Percentiles rank a stretch among this genome's conserved stretches.
Conservation (phyloP, 352 stramenopile genomes). For the Globisporangium cylindrosporum region DNA sequence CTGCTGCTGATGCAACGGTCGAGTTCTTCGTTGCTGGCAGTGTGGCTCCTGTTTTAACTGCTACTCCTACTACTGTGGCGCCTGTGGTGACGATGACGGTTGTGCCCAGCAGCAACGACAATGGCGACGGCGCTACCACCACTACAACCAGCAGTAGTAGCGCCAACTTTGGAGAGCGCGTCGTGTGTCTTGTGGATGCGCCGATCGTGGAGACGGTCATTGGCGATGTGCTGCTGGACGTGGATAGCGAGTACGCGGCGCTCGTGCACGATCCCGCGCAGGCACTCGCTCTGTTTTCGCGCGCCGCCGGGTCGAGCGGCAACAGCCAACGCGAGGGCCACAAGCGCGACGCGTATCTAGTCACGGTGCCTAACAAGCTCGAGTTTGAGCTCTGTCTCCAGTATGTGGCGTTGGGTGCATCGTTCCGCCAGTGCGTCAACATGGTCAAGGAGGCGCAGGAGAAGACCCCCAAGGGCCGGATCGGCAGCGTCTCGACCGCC, state of each 20-base stretch:
- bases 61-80: not conserved
- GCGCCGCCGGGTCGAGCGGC: not conserved
- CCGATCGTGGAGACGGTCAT: constrained; percentile 20
- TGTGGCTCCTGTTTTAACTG: not conserved
- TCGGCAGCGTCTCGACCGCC: not conserved
- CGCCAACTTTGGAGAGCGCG: not conserved
- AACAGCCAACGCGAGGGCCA: not conserved
- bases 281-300: constrained; percentile 7
- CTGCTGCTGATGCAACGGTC: not conserved
- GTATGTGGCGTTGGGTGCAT: constrained; percentile 8
- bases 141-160: not conserved
- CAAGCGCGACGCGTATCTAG: constrained; percentile 6
- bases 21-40: not conserved
- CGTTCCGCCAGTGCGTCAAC: constrained; percentile 10
- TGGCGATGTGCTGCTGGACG: constrained; percentile 13
- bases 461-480: not conserved
- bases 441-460: constrained; percentile 14
- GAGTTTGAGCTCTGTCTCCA: constrained; percentile 15
- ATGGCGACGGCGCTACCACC: not conserved
- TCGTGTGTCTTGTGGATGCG: constrained; percentile 14
- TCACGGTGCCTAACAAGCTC: constrained; percentile 8
- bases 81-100: not conserved
- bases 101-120: not conserved
- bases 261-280: constrained; percentile 15
- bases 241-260: constrained; percentile 8